Base-by-base conservation (phyloP, 2,329 filamentous ascomycete genomes). In the Cladobotryum protrusum region DNA sequence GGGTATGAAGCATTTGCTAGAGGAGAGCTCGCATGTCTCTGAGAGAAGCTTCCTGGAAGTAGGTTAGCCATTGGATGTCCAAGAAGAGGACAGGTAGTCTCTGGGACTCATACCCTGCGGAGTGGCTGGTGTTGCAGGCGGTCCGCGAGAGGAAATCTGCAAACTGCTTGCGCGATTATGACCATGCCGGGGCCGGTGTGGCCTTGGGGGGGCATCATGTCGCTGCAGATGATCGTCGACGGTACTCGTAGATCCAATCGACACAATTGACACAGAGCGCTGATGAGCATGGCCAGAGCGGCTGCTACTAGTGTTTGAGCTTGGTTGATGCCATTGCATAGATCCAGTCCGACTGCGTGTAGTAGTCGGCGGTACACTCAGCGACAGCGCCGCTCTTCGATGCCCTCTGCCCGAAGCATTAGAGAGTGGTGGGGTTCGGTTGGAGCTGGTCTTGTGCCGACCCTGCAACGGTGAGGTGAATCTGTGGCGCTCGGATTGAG, bases 111-210 rank as follows among this genome's bases (percentile, higher is more conserved):
- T 64, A 78, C 67, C 70, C 60, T 61, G 68, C 56, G 61, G 62
- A 37, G 67, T 63, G 11, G 63, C 63, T 54, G 54, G 75, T 75
- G 43, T 82, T 73, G 55, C 81, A 64, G 57, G 52, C 33, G 62
- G 59, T 12, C 56, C 61, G 34, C 61, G 63, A 33, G 68, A 63
- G 35, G 65, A 51, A 36, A 92, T 85, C 65, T 95, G 90, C 52
- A 95, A 70, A 71, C 90, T 96, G 19, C 88, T 82, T 35, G 89
- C 89, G 47, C 90, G 79, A 43, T 77, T 82, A 72, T 96, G 90
- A 4, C 84, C 80, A 58, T 82, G 81, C 15, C 62, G 63, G 17
- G 81, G 77, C 47, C 81, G 76, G 46, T 75, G 70, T 17, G 75
- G 67, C 57, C 71, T 67, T 32, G 61, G 54, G 2, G 70, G 61